These are phyloP conservation scores for Aspergillus calidoustus DNA, from an alignment of 2,329 filamentous ascomycete species.

Conservation along the genomic window DNA sequence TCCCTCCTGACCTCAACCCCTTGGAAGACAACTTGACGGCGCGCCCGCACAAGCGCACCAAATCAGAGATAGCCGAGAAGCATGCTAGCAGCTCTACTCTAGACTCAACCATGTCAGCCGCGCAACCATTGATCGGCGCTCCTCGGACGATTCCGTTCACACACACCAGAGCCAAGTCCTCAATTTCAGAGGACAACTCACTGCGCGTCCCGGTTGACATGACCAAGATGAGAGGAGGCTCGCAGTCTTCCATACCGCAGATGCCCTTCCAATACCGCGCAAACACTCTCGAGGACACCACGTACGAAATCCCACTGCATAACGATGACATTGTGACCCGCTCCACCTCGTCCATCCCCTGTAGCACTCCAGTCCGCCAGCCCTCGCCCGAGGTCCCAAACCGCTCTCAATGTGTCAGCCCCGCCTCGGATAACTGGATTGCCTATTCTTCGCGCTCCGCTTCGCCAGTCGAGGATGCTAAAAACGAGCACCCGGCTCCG, in stretches of 20 bases:
- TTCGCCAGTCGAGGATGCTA: conserved; percentile 32
- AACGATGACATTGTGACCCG: conserved; percentile 35
- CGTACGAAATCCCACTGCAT: conserved; percentile 32
- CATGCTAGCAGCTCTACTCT: conserved; percentile 60
- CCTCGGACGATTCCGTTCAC: conserved; percentile 72
- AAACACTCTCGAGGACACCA: conserved; percentile 35
- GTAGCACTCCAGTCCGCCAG: conserved; percentile 35
- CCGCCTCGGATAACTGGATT: conserved; percentile 49
- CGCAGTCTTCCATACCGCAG: conserved; percentile 47
- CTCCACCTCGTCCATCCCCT: conserved; percentile 37
- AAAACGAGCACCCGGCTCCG: conserved; percentile 29
- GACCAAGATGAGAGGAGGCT: conserved; percentile 53
- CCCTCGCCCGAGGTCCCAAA: conserved; percentile 34
- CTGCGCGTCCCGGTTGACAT: conserved; percentile 58
- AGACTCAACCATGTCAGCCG: conserved; percentile 44
- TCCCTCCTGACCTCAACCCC: conserved; percentile 95
- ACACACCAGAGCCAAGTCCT: conserved; percentile 72
- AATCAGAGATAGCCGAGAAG: conserved; percentile 65
- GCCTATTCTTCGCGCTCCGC: conserved; percentile 41
- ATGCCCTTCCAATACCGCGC: conserved; percentile 34
- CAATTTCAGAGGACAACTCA: conserved; percentile 54
- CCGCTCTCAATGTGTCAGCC: conserved; percentile 40
- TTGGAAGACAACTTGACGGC: conserved; percentile 84
- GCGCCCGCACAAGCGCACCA: conserved; percentile 74
- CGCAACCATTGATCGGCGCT: conserved; percentile 49